Base-by-base conservation (phyloP, 192 early-diverging fungal species). In the Chytriomyces hyalinus region DNA sequence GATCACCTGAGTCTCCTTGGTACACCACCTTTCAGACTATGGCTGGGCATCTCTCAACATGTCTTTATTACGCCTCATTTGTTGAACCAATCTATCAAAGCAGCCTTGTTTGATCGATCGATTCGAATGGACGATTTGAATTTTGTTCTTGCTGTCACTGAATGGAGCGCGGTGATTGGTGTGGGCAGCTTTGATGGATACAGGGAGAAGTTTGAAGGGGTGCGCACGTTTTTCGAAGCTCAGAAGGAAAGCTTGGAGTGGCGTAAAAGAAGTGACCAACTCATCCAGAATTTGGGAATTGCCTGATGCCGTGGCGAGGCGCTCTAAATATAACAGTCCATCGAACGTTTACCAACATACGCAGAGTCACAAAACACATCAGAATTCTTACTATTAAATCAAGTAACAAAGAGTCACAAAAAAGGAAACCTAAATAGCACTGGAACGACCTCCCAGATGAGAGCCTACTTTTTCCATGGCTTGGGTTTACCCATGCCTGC, bases 161-260 rank as follows among this genome's bases (percentile, higher is more conserved):
- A 95, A 44, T 99, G 97, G 97, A 94, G 93, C 28, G 94, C 97
- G 80, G 93, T 92, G 73, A 95, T 99, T 64, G 90, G 88, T 26
- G 74, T 92, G 65, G 93, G 92, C 1, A 90, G 87, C 44, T 91
- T 95, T 82, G 93, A 95, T 6, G 92, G 89, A 5, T 99, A 99
- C 80, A 85, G 88, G 26, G 82, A 85, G 63, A 87, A 94, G 80
- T 99, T 98, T 80, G 91, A 95, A 68, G 86, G 84, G 45, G 94
- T 94, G 6, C 87, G 93, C 6, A 83, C 82, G 70, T 99, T 99
- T 81, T 97, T 99, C 74, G 78, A 90, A 44, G 65, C 91, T 45
- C 80, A 49, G 49, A 67, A 82, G 24, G 84, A 75, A 73, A 83
- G 70, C 83, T 87, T 79, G 89, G 84, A 81, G 88, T 90, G 75